Evolutionary conservation across 768 basidiomycete genomes (phyloP).

Genomic region (Pulveroboletus sp.): DNA sequence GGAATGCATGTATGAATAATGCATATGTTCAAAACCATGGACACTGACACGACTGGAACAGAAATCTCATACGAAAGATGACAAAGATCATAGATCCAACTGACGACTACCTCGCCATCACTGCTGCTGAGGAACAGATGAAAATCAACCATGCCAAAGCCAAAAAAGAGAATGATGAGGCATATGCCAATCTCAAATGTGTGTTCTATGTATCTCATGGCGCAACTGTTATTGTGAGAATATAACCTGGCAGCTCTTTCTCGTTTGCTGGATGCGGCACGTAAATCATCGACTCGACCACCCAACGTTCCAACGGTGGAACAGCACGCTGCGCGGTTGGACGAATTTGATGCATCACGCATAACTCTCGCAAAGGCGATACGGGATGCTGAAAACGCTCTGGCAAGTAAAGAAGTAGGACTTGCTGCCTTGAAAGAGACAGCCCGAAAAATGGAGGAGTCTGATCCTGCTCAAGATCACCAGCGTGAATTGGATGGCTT

Average conservation of each 20-base stretch:
- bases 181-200: constrained; percentile 66
- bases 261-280: constrained; percentile 64
- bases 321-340: constrained; percentile 56
- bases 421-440: constrained; percentile 67
- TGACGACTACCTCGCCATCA: constrained; percentile 75
- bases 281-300: constrained; percentile 68
- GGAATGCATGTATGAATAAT: constrained; percentile 30
- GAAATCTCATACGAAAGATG: constrained; percentile 70
- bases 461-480: constrained; percentile 72
- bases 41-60: constrained; percentile 26
- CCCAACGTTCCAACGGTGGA: constrained; percentile 65
- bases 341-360: constrained; percentile 61
- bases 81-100: constrained; percentile 72
- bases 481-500: constrained; percentile 66
- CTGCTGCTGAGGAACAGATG: constrained; percentile 70
- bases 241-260: constrained; percentile 49
- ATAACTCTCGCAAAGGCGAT: constrained; percentile 72
- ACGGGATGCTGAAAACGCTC: constrained; percentile 63
- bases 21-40: background rate
- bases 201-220: constrained; percentile 1
- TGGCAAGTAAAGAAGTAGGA: constrained; percentile 69
- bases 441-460: constrained; percentile 55
- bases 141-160: constrained; percentile 51
- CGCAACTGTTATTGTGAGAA: background rate
- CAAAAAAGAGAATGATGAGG: constrained; percentile 68